phyloP scores from a whole-genome alignment of 129 eudicot genomes.

The Cynara cardunculus region DNA sequence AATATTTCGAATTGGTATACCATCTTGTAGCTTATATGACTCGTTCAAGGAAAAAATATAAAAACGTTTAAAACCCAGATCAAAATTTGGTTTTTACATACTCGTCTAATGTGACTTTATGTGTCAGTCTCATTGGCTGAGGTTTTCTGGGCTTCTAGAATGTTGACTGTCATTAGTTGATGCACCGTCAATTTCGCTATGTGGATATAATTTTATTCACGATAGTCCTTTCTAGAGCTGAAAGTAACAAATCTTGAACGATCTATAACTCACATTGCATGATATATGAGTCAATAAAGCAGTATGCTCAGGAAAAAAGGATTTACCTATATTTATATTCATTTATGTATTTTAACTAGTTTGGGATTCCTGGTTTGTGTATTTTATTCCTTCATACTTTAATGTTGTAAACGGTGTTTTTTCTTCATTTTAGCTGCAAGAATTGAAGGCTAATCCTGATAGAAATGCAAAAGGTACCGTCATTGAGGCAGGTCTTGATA shows the following conservation, averaged over 20 bases:
- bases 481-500: conserved; percentile 94
- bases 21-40: background rate
- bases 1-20: conserved; percentile 10
- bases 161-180: background rate
- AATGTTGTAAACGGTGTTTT: background rate
- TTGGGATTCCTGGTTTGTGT: background rate
- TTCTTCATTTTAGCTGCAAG: conserved; percentile 60
- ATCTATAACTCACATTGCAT: background rate
- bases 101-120: background rate
- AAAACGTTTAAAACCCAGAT: conserved; percentile 5
- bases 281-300: conserved; percentile 6
- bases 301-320: background rate
- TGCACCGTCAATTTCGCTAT: background rate
- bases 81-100: background rate
- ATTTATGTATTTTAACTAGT: background rate
- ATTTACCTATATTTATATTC: background rate
- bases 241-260: conserved; percentile 4
- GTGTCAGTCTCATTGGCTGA: background rate
- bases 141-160: background rate
- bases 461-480: conserved; percentile 94
- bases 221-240: background rate
- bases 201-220: background rate
- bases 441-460: conserved; percentile 88
- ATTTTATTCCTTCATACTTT: background rate
- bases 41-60: background rate